phyloP scores from a whole-genome alignment of 2,329 filamentous ascomycete species.

The Leptographium flavum region DNA sequence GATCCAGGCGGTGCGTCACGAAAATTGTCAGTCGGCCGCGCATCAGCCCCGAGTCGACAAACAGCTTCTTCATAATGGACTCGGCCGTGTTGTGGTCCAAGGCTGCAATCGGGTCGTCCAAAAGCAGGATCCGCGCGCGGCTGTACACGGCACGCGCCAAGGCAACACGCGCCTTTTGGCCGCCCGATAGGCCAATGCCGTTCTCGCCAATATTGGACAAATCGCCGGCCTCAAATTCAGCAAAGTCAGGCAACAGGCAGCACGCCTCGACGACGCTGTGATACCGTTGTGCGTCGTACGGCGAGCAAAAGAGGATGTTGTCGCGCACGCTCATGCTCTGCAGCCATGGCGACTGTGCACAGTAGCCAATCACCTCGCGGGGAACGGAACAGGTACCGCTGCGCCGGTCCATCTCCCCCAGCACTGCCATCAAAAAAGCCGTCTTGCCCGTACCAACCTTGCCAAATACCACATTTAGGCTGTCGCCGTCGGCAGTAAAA shows the following conservation, averaged over 20 bases:
- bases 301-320: conserved; percentile 47
- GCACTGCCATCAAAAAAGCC: conserved; percentile 41
- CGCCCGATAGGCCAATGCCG: conserved; percentile 47
- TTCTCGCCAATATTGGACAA: conserved; percentile 46
- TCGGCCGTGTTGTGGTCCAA: conserved; percentile 48
- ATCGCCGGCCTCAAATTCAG: conserved; percentile 41
- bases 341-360: conserved; percentile 48
- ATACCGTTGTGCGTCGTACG: conserved; percentile 40
- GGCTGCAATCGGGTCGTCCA: conserved; percentile 50
- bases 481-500: conserved; percentile 27
- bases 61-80: conserved; percentile 44
- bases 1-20: conserved; percentile 66
- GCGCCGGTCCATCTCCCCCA: conserved; percentile 53
- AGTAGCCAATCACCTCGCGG: conserved; percentile 37
- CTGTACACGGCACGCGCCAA: conserved; percentile 50
- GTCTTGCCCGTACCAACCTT: conserved; percentile 49
- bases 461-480: conserved; percentile 42
- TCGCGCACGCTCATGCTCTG: conserved; percentile 52
- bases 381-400: conserved; percentile 33
- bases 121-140: conserved; percentile 37
- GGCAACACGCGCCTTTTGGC: conserved; percentile 48
- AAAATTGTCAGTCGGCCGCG: conserved; percentile 58
- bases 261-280: conserved; percentile 46
- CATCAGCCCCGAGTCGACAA: conserved; percentile 23
- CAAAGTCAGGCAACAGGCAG: conserved; percentile 40